Evolutionary conservation across 805 yeast genomes (phyloP), one percentile per base, ranked within the genome.

Genomic region (Saccharomycopsis javanensis): DNA sequence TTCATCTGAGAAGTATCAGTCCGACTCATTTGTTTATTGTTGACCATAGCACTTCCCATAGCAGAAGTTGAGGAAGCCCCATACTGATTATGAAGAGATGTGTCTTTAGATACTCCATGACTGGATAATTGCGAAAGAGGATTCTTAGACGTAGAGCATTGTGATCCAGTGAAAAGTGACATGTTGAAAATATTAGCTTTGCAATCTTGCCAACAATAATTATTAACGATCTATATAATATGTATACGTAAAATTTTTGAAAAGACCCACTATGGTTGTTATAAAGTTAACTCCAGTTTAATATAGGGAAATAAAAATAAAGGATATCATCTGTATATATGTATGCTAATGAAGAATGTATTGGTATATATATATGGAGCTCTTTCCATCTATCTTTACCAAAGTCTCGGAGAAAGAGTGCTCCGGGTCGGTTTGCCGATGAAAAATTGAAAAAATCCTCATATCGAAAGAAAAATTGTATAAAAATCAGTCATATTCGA

Each of bases 1-100:
- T 67, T 66, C 61, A 70, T 59, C 60, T 68, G 56, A 57, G 64
- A 66, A 51, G 64, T 65, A 60, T 72, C 75, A 16, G 62, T 64
- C 52, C 61, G 63, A 15, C 65, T 60, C 67, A 71, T 63, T 30
- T 57, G 62, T 45, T 67, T 62, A 15, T 53, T 59, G 15, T 23
- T 50, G 34, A 51, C 53, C 55, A 59, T 59, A 5, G 48, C 28
- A 42, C 23, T 42, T 23, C 46, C 46, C 15, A 20, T 20, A 6
- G 48, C 8, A 42, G 28, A 23, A 18, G 48, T 11, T 5, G 28
- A 10, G 5, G 48, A 6, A 20, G 13, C 5, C 2, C 48, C 23
- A 16, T 48, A 38, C 18, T 31, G 45, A 28, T 42, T 42, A 27
- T 57, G 59, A 16, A 57, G 57, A 11, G 58, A 51, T 51, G 50